Base-by-base conservation (phyloP, 768 basidiomycete species). In the Pholiota microspora region DNA sequence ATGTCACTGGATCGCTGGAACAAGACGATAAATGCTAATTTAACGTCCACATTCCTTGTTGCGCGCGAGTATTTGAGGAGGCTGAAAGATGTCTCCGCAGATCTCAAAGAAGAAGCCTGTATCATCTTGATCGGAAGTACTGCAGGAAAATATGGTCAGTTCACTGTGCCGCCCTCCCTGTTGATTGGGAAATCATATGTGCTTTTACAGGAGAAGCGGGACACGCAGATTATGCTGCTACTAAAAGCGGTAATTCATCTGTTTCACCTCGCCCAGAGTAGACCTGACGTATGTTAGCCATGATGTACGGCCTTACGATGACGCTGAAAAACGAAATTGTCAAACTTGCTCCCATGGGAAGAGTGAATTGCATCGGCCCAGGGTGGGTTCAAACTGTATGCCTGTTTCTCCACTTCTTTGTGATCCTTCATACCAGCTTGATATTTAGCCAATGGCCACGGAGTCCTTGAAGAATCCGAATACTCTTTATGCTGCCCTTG, bases 241-340 rank as follows among this genome's bases (percentile, higher is more conserved):
- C 81, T 4, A 88, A 88, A 72, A 88, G 86, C 60, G 86, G 86
- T 87, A 60, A 42, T 77, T 61, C 0, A 13, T 12, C 3, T 32
- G 9, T 12, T 21, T 21, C 10, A 9, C 2, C 10, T 1, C 4
- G 48, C 18, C 7, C 1, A 27, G 21, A 4, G 49, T 38, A 12
- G 32, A 15, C 9, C 4, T 56, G 5, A 40, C 15, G 24, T 18
- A 25, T 46, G 29, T 15, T 16, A 86, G 86, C 81, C 4, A 76
- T 88, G 73, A 88, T 88, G 87, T 85, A 87, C 57, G 89, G 88
- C 1, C 63, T 90, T 29, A 81, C 80, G 3, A 69, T 84, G 60
- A 74, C 82, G 4, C 74, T 90, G 59, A 90, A 91, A 71, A 91
- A 90, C 66, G 88, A 92, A 69, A 89, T 90, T 51, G 88, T 92